A percentile compares a stretch with the other conserved stretches of the same genome.
These are phyloP conservation scores for Cardiospermum halicacabum DNA, from an alignment of 345 rosid genomes.

Conservation along the genomic window DNA sequence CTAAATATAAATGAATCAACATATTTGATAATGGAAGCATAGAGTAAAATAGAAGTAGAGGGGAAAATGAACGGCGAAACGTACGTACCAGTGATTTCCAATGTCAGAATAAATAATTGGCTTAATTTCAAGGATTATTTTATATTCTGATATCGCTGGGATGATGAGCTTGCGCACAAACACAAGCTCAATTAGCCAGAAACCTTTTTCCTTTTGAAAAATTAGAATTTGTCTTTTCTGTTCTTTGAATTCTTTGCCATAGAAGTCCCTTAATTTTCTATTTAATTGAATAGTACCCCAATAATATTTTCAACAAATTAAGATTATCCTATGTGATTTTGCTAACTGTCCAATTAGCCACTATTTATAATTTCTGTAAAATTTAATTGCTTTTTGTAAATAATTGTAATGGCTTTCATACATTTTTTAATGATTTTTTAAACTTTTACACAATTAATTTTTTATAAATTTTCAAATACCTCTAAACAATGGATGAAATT, in stretches of 20 bases:
- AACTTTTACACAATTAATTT: too few relatives aligned
- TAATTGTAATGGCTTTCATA: too few relatives aligned
- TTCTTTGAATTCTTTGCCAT: not conserved
- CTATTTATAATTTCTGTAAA: too few relatives aligned
- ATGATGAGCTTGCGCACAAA: constrained; percentile 32
- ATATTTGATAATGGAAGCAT: not conserved
- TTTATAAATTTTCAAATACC: too few relatives aligned
- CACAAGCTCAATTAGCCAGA: constrained; percentile 24
- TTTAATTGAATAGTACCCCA: not conserved
- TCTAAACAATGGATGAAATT: too few relatives aligned
- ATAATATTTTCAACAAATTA: too few relatives aligned
- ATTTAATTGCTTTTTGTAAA: too few relatives aligned
- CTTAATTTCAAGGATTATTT: not conserved
- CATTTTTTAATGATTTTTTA: too few relatives aligned
- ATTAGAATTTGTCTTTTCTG: constrained; percentile 14
- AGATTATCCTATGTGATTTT: too few relatives aligned
- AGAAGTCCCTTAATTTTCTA: not conserved
- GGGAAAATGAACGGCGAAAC: not conserved
- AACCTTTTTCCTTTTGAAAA: not conserved
- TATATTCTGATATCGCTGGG: constrained; percentile 18
- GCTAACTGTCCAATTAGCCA: too few relatives aligned
- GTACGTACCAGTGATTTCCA: constrained; percentile 16
- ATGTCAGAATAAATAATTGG: not conserved
- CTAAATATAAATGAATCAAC: not conserved
- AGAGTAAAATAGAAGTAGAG: not conserved